Evolutionary conservation across 2,329 filamentous ascomycete species (phyloP), one percentile per base, ranked within the genome.

Genomic region (Fusarium musae): DNA sequence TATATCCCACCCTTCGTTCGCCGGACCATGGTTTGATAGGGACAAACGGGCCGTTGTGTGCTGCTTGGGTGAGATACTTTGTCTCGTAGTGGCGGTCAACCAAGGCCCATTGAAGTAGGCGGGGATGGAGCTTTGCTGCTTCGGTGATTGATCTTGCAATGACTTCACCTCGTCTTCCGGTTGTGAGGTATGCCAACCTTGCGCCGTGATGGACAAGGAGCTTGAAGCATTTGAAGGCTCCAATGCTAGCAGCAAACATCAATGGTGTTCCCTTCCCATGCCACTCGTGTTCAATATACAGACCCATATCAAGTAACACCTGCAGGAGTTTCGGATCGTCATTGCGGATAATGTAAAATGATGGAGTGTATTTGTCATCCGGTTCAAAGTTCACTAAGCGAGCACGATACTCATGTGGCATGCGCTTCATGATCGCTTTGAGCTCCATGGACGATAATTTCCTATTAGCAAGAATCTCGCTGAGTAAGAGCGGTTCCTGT

Each of bases 241-340:
- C 76, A 5, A 76, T 61, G 7, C 40, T 44, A 23, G 64, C 67
- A 17, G 76, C 76, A 50, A 66, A 73, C 75, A 78, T 77, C 56
- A 78, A 56, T 1, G 69, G 64, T 9, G 76, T 74, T 5, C 76
- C 76, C 3, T 58, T 59, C 6, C 47, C 42, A 17, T 62, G 70
- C 40, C 66, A 66, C 19, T 74, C 72, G 3, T 36, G 50, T n/a
- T 74, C 69, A 16, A 63, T 36, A 8, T 77, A 64, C 23, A 77
- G 68, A 3, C 76, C 76, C 36, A 57, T 63, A 4, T 69, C 61
- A 6, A 78, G 37, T 5, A 77, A 43, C 0, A 63, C 17, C n/a
- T 74, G 26, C n/a, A 78, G 28, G 1, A 62, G 23, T 4, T 32
- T 46, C 11, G 9, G 13, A 0, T 47, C n/a, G 1, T 68, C 73